A percentile compares a stretch with the other conserved stretches of the same genome.
Conservation (phyloP, 139 green algal genomes). For the Chlamydomonas urium region DNA sequence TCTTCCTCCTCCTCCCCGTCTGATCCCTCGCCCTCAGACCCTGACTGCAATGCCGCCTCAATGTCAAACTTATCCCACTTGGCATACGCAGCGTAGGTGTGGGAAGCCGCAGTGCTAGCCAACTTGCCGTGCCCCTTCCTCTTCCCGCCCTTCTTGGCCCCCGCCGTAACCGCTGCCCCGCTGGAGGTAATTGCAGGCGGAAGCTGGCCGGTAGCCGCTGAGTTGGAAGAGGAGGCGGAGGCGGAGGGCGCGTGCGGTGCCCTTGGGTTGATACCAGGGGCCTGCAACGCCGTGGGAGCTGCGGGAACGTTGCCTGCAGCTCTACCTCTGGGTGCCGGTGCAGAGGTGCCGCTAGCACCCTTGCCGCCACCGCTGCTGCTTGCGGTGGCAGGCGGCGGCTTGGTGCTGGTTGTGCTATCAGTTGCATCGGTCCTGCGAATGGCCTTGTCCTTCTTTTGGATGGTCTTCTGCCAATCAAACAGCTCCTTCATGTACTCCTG, state of each 20-base stretch:
- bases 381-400: not conserved
- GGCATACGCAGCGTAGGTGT: constrained; percentile 60
- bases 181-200: too few species aligned
- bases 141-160: not conserved
- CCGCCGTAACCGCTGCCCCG: too few species aligned
- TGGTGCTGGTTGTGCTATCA: not conserved
- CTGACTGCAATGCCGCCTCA: constrained; percentile 30
- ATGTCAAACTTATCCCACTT: constrained; percentile 76
- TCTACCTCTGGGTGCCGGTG: constrained; percentile 27
- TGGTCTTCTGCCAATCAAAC: constrained; percentile 46
- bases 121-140: not conserved
- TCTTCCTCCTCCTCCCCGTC: constrained; percentile 5
- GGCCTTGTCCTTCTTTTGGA: constrained; percentile 46
- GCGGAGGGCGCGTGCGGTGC: not conserved
- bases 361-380: not conserved
- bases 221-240: not conserved
- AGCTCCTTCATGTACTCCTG: constrained; percentile 64
- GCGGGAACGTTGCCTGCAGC: constrained; percentile 11
- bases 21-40: not conserved
- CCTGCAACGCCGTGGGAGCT: constrained; percentile 16
- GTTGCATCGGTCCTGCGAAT: not conserved
- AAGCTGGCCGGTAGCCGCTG: too few species aligned
- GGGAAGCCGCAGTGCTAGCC: constrained; percentile 33
- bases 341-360: not conserved
- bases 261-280: not conserved